A percentile compares a stretch with the other conserved stretches of the same genome.
Evolutionary conservation across 371 early-diverging fungal species (phyloP).

Genomic region (Mucor plumbeus): DNA sequence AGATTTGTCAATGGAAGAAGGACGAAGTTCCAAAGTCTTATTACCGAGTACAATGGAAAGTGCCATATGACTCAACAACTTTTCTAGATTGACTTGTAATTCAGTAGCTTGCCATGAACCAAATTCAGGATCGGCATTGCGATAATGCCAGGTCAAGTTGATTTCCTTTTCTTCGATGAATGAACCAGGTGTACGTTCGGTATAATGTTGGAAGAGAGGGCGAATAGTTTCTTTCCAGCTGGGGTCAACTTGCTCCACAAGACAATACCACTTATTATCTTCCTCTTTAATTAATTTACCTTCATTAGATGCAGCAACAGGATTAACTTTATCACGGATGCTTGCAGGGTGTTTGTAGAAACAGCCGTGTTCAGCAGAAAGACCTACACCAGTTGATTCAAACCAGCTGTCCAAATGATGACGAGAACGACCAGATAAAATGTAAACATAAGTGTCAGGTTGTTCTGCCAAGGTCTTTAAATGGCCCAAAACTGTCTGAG

Average conservation of each 20-base stretch:
- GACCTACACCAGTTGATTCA: slow-evolving; percentile 81
- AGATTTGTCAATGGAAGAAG: slow-evolving; percentile 89
- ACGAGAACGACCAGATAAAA: slow-evolving; percentile 88
- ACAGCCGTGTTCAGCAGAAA: slow-evolving; percentile 96
- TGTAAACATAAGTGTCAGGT: slow-evolving; percentile 91
- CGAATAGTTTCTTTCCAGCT: slow-evolving; percentile 92
- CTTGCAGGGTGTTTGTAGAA: slow-evolving; percentile 90
- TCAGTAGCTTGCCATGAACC: slow-evolving; percentile 81
- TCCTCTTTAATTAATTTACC: slow-evolving; percentile 65
- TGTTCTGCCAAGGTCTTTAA: slow-evolving; percentile 71
- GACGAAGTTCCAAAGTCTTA: slow-evolving; percentile 94
- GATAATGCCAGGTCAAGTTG: slow-evolving; percentile 92
- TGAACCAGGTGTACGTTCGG: slow-evolving; percentile 94
- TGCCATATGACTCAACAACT: slow-evolving; percentile 90
- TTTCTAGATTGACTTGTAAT: slow-evolving; percentile 93
- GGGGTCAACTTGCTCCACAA: slow-evolving; percentile 88
- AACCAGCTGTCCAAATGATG: slow-evolving; percentile 91
- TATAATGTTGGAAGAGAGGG: slow-evolving; percentile 92
- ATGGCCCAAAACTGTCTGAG: slow-evolving; percentile 66
- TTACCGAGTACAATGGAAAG: slow-evolving; percentile 91
- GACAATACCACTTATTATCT: slow-evolving; percentile 81
- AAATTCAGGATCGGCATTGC: slow-evolving; percentile 88
- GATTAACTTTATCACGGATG: slow-evolving; percentile 55
- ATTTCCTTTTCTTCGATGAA: slow-evolving; percentile 93
- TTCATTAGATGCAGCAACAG: slow-evolving; percentile 51